A percentile compares a stretch with the other conserved stretches of the same genome.
Conservation (phyloP, 106 monocot genomes). For the Apostasia ramifera region DNA sequence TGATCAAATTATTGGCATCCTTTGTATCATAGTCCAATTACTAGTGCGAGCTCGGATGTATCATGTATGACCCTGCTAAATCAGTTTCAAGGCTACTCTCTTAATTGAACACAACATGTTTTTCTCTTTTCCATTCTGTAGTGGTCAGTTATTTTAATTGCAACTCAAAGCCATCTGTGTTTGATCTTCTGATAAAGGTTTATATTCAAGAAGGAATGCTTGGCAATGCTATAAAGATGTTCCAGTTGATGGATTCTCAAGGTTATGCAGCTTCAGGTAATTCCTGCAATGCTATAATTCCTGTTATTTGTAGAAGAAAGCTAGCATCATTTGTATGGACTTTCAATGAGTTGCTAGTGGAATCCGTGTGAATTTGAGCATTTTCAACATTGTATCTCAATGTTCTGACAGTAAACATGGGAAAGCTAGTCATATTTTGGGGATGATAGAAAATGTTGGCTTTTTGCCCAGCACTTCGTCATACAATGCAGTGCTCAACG, state of each 20-base stretch:
- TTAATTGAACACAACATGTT: constrained; percentile 7
- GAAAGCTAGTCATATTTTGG: constrained; percentile 40
- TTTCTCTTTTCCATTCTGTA: constrained; percentile 27
- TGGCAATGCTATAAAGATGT: constrained; percentile 13
- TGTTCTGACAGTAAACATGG: constrained; percentile 33
- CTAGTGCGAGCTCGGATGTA: constrained; percentile 45
- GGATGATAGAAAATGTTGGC: constrained; percentile 41
- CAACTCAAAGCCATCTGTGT: constrained; percentile 37
- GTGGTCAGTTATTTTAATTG: constrained; percentile 28
- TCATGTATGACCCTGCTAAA: constrained; percentile 39
- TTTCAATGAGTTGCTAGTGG: constrained; percentile 39
- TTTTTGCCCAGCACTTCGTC: constrained; percentile 31
- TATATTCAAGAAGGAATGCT: constrained; percentile 31
- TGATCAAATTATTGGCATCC: constrained; percentile 19
- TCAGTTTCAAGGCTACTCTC: constrained; percentile 31
- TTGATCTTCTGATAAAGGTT: constrained; percentile 47
- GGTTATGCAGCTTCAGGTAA: constrained; percentile 37
- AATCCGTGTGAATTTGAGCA: constrained; percentile 32
- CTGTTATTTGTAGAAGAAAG: constrained; percentile 22
- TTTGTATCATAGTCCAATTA: constrained; percentile 35
- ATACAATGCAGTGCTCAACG: constrained; percentile 56
- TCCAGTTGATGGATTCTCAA: constrained; percentile 33
- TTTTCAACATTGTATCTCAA: constrained; percentile 58
- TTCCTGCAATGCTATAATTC: constrained; percentile 52
- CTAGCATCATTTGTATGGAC: constrained; percentile 25